Base-by-base conservation (phyloP, 2,329 filamentous ascomycete genomes). In the Plenodomus biglobosus region DNA sequence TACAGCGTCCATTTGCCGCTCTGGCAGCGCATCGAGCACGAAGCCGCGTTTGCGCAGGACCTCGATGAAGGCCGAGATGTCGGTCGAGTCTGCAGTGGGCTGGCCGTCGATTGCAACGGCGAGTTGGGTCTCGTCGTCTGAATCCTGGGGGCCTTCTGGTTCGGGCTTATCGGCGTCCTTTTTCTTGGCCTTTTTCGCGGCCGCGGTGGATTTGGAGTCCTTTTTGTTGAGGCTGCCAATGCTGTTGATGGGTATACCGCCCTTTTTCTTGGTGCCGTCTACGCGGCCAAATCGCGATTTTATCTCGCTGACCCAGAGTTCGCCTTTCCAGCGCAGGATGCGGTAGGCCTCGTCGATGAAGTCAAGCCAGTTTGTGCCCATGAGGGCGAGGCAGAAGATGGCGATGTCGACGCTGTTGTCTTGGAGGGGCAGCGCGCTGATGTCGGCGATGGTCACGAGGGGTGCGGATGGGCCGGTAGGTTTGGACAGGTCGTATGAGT, bases 351-450 rank as follows among this genome's bases (percentile, higher is more conserved):
- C 94, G 74, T 97, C 94, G 64, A 99, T 83, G 70, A 99, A 97
- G 62, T 90, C 86, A 44, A 95, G 82, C 92, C 94, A 99, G 76
- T 99, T 99, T 46, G 94, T 99, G 66, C 94, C 94, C 94, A 99
- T 99, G 50, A 99, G 83, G 41, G 92, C 94, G 24, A 99, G 81
- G 72, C 94, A 99, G 78, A 97, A 97, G 59, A 99, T 86, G 40
- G 89, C 89, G 4, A 99, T 80, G 71, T 99, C 91, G 52, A 91
- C 85, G 53, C 82, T 85, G 38, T 84, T 86, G 59, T 92, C 85
- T 4, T 78, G 77, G 0, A 96, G 76, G 0, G 92, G 92, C 1
- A 99, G 77, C 50, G 87, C 82, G 22, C 91, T 87, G 43, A 97
- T 94, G 73, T 99, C 94, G 13, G 94, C 91, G 53, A 86, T 84